phyloP scores from a whole-genome alignment of 768 basidiomycete species.

The Mycena floridula region DNA sequence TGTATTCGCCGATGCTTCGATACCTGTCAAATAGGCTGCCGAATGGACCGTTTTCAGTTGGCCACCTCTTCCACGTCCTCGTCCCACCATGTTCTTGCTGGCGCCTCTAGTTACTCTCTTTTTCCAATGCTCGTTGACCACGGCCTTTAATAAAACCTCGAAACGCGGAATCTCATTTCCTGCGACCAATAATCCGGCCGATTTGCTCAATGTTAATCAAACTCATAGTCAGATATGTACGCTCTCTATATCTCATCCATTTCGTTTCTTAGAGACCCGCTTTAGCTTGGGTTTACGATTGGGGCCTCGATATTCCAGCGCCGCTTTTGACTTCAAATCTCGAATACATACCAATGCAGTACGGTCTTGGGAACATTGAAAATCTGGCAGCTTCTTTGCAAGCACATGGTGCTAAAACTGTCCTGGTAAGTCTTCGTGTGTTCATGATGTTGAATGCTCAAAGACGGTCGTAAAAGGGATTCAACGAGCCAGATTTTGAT shows the following conservation, averaged over 20 bases:
- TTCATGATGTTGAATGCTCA: slow-evolving; percentile 19
- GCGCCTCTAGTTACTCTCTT: not conserved
- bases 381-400: slow-evolving; percentile 31
- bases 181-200: slow-evolving; percentile 30
- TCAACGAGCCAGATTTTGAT: slow-evolving; percentile 51
- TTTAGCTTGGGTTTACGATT: slow-evolving; percentile 52
- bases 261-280: too few species aligned
- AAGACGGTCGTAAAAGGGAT: slow-evolving; percentile 35
- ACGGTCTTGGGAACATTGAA: slow-evolving; percentile 36
- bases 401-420: slow-evolving; percentile 39
- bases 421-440: slow-evolving; percentile 31
- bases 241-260: too few species aligned
- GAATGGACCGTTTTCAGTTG: too few species aligned
- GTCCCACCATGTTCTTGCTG: not conserved
- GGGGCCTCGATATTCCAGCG: slow-evolving; percentile 40
- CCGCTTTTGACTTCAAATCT: slow-evolving; percentile 37
- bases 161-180: slow-evolving; percentile 44
- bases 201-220: slow-evolving; percentile 39
- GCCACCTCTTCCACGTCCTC: not conserved
- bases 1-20: not conserved
- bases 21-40: not conserved
- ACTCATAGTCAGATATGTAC: slow-evolving; percentile 34
- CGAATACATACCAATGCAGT: slow-evolving; percentile 49
- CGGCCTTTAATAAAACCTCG: slow-evolving; percentile 24
- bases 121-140: not conserved